Evolutionary conservation across 2,329 filamentous ascomycete genomes (phyloP), one percentile per base, ranked within the genome.

Genomic region (Curvularia eragrostidis): DNA sequence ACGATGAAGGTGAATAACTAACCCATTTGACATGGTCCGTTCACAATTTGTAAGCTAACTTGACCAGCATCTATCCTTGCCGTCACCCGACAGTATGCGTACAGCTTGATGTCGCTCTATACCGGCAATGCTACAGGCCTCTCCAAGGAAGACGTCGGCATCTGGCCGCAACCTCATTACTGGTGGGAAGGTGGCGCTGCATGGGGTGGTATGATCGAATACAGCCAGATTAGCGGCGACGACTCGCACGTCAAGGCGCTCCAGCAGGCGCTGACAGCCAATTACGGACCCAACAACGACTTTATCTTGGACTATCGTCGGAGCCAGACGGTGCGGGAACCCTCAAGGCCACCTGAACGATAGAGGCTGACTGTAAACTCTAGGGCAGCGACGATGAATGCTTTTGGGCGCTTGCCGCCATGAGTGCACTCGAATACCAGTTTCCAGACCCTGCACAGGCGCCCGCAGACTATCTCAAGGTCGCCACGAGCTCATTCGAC

Each of bases 361-460:
- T 54, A 39, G 19, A 61, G 10, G 23, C 59, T 62, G 28, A 62
- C 36, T 38, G 2, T 32, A 3, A 5, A 26, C 3, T 44, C 21
- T 49, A 89, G 72, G 89, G 89, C 52, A 92, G 91, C 64, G 89
- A 91, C 64, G 89, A 92, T 69, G 87, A 91, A 70, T 87, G 86
- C 30, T 91, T 91, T 72, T 92, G 89, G 89, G 86, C 83, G 10
- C 86, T 91, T 24, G 82, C 87, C 13, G 83, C 87, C 60, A 83
- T 92, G 73, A 80, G 87, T 5, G 89, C 89, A 0, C 86, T 89
- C 3, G 89, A 92, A 75, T 83, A 85, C 59, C 85, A 87, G 71
- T 89, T 88, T 56, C 86, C 89, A 62, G 84, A 87, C 7, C 79
- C 86, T n/a, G 66, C 76, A 8, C 79, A 83, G 8, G 66, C 73